A percentile compares a stretch with the other conserved stretches of the same genome.
Conservation (phyloP, 129 eudicot genomes). For the Oenanthe sinensis region DNA sequence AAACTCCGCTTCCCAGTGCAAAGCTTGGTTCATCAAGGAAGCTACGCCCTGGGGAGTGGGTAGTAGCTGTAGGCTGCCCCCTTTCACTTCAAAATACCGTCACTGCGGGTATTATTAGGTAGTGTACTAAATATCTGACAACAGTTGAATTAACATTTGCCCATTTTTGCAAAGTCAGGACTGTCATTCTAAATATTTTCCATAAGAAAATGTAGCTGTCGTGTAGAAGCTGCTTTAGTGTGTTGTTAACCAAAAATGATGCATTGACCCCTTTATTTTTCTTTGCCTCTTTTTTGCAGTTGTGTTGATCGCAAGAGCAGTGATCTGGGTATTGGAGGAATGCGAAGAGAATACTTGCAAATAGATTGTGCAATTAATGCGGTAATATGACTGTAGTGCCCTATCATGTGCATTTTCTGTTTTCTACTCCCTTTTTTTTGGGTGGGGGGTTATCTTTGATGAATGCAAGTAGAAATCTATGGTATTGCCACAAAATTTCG, state of each 20-base stretch:
- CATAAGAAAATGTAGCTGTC: neutral
- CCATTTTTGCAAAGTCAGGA: neutral
- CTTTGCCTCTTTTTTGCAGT: constrained; percentile 28
- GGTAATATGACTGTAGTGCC: constrained; percentile 31
- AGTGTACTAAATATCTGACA: neutral
- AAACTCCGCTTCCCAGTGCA: constrained; percentile 84
- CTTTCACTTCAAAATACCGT: constrained; percentile 85
- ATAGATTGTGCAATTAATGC: constrained; percentile 86
- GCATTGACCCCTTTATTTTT: constrained; percentile 9
- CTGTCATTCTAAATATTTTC: neutral
- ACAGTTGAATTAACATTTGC: neutral
- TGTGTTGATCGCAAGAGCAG: constrained; percentile 98
- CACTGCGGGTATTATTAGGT: constrained; percentile 95
- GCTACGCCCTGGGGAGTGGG: constrained; percentile 98
- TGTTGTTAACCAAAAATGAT: constrained; percentile 1
- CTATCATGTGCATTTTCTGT: constrained; percentile 3
- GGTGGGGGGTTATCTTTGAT: neutral
- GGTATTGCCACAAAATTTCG: neutral
- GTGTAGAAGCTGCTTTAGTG: neutral
- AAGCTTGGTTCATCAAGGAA: constrained; percentile 73
- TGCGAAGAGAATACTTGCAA: constrained; percentile 88
- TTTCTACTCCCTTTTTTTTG: neutral
- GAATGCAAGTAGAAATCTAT: neutral
- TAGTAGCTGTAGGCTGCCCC: constrained; percentile 87
- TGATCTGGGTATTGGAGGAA: constrained; percentile 97